These are phyloP conservation scores for Ottelia alismoides DNA, from an alignment of 106 monocot genomes.

Conservation along the genomic window DNA sequence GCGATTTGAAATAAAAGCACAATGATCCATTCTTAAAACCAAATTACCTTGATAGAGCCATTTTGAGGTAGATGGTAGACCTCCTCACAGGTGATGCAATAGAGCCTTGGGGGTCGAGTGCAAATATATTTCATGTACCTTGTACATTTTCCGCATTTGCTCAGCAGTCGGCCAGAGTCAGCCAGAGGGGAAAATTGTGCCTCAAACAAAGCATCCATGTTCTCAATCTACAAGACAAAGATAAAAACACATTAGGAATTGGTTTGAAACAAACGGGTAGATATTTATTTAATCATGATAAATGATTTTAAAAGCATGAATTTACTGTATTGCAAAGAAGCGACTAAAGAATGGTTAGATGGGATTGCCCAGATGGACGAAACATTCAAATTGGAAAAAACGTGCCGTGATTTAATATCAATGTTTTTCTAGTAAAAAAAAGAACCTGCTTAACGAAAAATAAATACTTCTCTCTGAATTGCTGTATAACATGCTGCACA, in stretches of 20 bases:
- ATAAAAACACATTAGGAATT: too few relatives aligned
- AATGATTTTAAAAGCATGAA: too few relatives aligned
- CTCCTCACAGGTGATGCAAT: conserved; percentile 83
- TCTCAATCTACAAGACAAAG: conserved; percentile 62
- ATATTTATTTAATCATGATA: too few relatives aligned
- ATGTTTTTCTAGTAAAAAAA: too few relatives aligned
- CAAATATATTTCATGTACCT: conserved; percentile 95
- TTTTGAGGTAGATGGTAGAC: conserved; percentile 91
- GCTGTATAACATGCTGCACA: conserved; percentile 71
- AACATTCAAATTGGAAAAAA: too few relatives aligned
- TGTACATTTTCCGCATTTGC: conserved; percentile 94
- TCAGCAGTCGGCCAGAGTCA: conserved; percentile 75
- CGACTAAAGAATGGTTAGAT: too few relatives aligned
- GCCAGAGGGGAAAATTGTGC: conserved; percentile 93
- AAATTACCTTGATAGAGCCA: conserved; percentile 74
- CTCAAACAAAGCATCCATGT: conserved; percentile 92
- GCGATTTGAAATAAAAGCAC: too few relatives aligned
- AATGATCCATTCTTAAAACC: neutral
- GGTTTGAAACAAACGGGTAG: too few relatives aligned
- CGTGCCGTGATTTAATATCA: too few relatives aligned
- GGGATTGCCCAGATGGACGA: too few relatives aligned
- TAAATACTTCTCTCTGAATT: conserved; percentile 69
- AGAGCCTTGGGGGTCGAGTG: conserved; percentile 59
- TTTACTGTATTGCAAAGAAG: too few relatives aligned
- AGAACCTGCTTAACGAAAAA: conserved; percentile 87